Evolutionary conservation across 768 basidiomycete genomes (phyloP), one percentile per base, ranked within the genome.

Genomic region (Termitomyces bulborhizus): DNA sequence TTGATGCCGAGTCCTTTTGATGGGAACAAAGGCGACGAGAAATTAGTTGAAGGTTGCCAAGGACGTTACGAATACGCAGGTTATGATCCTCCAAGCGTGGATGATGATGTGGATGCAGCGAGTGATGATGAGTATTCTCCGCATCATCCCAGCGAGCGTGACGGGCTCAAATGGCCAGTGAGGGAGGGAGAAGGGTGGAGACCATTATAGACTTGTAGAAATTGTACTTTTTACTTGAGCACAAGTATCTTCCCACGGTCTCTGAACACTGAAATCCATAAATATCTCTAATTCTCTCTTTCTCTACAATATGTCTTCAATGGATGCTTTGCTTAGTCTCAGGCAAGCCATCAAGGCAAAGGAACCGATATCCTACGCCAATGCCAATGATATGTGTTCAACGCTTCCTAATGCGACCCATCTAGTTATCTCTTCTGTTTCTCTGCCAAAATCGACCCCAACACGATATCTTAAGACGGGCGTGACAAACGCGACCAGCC

Each of bases 391-490:
- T 6, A 74, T 80, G 7, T 75, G 73, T 16, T 50, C 72, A 6
- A 76, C 78, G 0, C 75, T 90, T 34, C 70, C 73, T 8, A 63
- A 73, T n/a, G 87, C 86, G 1, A 83, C 86, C 0, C 82, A 87
- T 62, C 70, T 94, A 54, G 77, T 82, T 31, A 75, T 90, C 60
- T 76, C 79, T 9, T 63, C 71, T 36, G 65, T 70, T 16, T 70
- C 78, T 18, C 73, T 93, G n/a, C 81, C 84, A 36, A 95, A 95
- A 69, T 77, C 83, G 7, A 76, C 78, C 2, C 76, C 85, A 21
- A 97, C 95, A 1, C 82, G 95, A 36, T 90, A 90, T 68, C 79
- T 83, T 51, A 88, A 85, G 65, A 84, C 81, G 24, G 84, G 75
- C 34, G 68, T 76, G 11, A 68, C 73, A 9, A 68, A 70, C 46